Evolutionary conservation across 1,139 yeast genomes (phyloP), one percentile per base, ranked within the genome.

Genomic region (Maudiozyma humilis): DNA sequence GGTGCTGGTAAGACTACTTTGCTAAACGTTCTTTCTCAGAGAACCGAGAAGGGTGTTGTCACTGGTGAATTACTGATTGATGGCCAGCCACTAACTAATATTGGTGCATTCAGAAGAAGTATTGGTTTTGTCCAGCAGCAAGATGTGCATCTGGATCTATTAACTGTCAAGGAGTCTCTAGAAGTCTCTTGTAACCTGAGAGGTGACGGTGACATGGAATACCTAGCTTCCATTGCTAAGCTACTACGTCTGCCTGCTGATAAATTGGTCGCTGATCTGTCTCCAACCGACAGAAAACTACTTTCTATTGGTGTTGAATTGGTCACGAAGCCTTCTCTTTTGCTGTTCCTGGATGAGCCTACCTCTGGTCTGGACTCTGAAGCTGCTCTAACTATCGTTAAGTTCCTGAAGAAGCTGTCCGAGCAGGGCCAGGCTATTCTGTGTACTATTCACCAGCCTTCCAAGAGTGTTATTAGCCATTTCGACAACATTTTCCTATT

Each of bases 1-100:
- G 81, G 81, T 57, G 80, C 80, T 36, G 82, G 82, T 58, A 76
- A 76, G 54, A 76, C 81, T 2, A 76, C 81, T 2, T 63, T 76
- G 45, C 66, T 76, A 51, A 73, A 75, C 51, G 71, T 70, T 42
- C 62, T 76, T 44, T 72, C 79, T 43, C 74, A 71, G 53, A 65
- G 80, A 57, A 64, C 70, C 41, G 70, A 69, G 38, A 62, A 65
- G 51, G 81, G 80, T 49, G 71, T 69, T 38, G 67, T 76, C 18
- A 72, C 78, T 36, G 81, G 81, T 52, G 76, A 72, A 47, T 69
- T 74, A 70, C 57, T 75, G 47, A 76, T 76, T 29, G 73, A 75
- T 55, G 79, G 79, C 46, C 63, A 65, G 41, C 69, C 71, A 15
- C 57, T 75, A 36, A 64, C 65, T 27, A 64, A 66, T 40, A 64